A percentile compares a stretch with the other conserved stretches of the same genome.
Evolutionary conservation across 208 protist species (phyloP).

Genomic region (Kentomonas sorsogonicus): DNA sequence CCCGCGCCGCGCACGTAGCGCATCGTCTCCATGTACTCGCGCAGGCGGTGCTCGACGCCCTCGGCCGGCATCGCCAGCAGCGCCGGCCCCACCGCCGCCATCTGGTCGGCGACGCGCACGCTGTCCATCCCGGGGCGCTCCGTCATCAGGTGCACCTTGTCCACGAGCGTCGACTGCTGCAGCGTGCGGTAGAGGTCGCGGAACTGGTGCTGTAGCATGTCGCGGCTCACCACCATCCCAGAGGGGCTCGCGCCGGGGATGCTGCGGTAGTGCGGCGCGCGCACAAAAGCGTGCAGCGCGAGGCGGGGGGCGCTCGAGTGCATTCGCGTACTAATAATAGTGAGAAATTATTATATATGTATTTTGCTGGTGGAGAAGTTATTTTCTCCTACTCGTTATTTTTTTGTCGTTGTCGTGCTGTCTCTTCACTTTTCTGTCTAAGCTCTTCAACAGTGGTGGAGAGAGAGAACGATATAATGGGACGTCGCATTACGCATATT

Average conservation of each 20-base stretch:
- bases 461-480: neutral
- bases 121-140: slow-evolving; percentile 66
- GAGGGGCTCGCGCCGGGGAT: slow-evolving; percentile 76
- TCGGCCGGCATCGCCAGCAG: slow-evolving; percentile 80
- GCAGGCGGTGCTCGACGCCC: slow-evolving; percentile 79
- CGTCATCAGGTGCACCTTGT: slow-evolving; percentile 89
- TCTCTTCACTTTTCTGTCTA: slow-evolving; percentile 1
- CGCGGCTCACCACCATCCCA: slow-evolving; percentile 85
- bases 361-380: neutral
- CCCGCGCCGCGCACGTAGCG: slow-evolving; percentile 79
- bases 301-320: slow-evolving; percentile 7
- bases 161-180: slow-evolving; percentile 80
- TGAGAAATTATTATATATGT: neutral
- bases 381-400: neutral
- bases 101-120: slow-evolving; percentile 75
- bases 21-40: slow-evolving; percentile 87
- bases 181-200: slow-evolving; percentile 86
- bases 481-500: no score
- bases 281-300: slow-evolving; percentile 86
- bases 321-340: slow-evolving; percentile 17
- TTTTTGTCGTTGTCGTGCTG: slow-evolving; percentile 5
- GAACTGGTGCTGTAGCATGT: slow-evolving; percentile 85
- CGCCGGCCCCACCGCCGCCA: slow-evolving; percentile 71
- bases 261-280: slow-evolving; percentile 73
- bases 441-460: neutral